Percentiles rank a stretch among this genome's conserved stretches.
phyloP scores from a whole-genome alignment of 768 basidiomycete genomes.

The Suillus paluster region DNA sequence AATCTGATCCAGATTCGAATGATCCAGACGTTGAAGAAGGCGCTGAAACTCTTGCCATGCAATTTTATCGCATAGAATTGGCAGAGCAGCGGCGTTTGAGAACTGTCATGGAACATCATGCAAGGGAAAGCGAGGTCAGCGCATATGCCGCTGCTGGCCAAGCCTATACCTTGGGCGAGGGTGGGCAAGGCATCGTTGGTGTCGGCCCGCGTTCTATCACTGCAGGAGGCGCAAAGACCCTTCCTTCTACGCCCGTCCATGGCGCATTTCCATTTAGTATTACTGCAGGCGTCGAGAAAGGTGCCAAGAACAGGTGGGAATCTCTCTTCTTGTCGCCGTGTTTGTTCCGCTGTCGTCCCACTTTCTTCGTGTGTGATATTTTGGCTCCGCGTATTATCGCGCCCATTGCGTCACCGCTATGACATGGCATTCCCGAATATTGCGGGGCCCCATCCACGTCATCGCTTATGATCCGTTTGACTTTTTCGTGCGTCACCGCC shows the following conservation, averaged over 20 bases:
- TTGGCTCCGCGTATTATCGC: background rate
- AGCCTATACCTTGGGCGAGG: constrained; percentile 11
- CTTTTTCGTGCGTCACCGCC: background rate
- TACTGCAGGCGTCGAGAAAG: constrained; percentile 94
- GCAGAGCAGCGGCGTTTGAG: constrained; percentile 89
- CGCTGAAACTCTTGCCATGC: constrained; percentile 82
- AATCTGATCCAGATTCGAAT: constrained; percentile 38
- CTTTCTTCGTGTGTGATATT: background rate
- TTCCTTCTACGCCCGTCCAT: constrained; percentile 22
- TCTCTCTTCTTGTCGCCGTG: background rate
- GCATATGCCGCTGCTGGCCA: constrained; percentile 7
- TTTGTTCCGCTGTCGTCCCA: background rate
- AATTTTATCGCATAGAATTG: constrained; percentile 92
- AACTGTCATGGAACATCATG: constrained; percentile 91
- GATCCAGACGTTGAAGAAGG: constrained; percentile 62
- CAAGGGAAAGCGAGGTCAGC: constrained; percentile 53
- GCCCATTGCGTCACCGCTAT: background rate
- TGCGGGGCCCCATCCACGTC: background rate
- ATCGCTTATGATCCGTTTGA: background rate
- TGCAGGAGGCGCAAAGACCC: constrained; percentile 14
- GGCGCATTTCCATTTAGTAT: constrained; percentile 82
- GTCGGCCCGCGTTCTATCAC: background rate
- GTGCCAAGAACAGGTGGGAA: constrained; percentile 84
- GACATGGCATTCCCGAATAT: background rate
- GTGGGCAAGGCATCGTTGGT: background rate